Evolutionary conservation across 768 basidiomycete genomes (phyloP).

Genomic region (Termitomyces sp.): DNA sequence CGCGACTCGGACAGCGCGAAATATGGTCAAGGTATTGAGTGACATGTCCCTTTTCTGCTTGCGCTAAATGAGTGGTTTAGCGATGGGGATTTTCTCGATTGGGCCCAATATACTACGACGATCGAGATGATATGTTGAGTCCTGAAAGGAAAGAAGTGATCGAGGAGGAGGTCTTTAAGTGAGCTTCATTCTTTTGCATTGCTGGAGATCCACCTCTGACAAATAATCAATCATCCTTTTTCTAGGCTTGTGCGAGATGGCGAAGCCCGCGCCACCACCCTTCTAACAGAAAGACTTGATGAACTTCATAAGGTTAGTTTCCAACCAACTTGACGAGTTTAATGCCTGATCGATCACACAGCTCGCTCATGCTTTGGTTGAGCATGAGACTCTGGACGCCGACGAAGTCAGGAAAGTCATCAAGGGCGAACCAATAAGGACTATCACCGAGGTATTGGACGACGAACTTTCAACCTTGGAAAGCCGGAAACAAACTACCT

Average conservation of each 20-base stretch:
- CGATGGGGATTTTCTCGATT: slow-evolving; percentile 81
- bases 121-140: slow-evolving; percentile 67
- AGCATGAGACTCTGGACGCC: slow-evolving; percentile 88
- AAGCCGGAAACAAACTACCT: slow-evolving; percentile 15
- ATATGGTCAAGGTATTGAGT: slow-evolving; percentile 81
- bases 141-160: slow-evolving; percentile 78
- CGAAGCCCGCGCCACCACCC: slow-evolving; percentile 57
- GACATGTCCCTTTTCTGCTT: neutral
- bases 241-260: slow-evolving; percentile 61
- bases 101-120: slow-evolving; percentile 80
- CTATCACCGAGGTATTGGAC: slow-evolving; percentile 60
- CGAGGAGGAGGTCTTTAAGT: slow-evolving; percentile 84
- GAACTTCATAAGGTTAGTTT: slow-evolving; percentile 69
- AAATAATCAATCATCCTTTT: slow-evolving; percentile 13
- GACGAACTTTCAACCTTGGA: slow-evolving; percentile 44
- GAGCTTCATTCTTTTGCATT: slow-evolving; percentile 27
- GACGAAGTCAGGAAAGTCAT: slow-evolving; percentile 87
- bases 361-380: slow-evolving; percentile 90
- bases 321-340: slow-evolving; percentile 6
- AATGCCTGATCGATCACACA: slow-evolving; percentile 22
- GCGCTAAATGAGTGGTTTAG: slow-evolving; percentile 27
- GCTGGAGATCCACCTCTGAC: neutral
- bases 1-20: slow-evolving; percentile 75
- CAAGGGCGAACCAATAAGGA: slow-evolving; percentile 75
- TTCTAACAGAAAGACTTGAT: slow-evolving; percentile 63